Conservation (phyloP, 78 protist genomes). For the Diacronema lutheri region DNA sequence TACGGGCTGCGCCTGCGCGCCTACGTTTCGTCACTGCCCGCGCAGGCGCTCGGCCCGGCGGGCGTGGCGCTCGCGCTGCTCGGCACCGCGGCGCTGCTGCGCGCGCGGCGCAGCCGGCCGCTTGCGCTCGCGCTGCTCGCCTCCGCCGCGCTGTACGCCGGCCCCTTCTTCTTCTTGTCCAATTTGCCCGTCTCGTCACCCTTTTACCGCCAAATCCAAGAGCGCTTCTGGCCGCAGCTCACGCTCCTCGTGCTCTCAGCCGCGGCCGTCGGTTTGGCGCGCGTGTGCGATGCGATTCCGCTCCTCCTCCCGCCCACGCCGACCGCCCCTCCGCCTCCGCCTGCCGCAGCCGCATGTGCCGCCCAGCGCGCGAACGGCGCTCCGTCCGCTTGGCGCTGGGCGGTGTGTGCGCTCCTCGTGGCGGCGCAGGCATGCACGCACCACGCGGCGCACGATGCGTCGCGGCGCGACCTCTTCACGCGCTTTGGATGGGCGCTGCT, state of each 20-base stretch:
- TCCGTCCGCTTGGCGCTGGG: not conserved
- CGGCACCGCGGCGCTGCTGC: not conserved
- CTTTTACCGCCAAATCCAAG: not conserved
- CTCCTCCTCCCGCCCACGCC: no score
- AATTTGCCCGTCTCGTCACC: not conserved
- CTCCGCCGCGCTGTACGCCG: not conserved
- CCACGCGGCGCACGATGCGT: not conserved
- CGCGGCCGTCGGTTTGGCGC: not conserved
- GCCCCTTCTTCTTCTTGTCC: not conserved
- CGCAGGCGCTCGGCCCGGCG: not conserved
- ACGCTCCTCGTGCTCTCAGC: not conserved
- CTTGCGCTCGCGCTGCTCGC: not conserved
- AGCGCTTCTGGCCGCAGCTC: slow-evolving; percentile 16
- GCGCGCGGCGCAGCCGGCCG: not conserved
- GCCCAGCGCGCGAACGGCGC: not conserved
- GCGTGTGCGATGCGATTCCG: no score
- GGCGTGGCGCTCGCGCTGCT: no score
- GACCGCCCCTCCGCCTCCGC: no score
- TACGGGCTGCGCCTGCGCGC: not conserved
- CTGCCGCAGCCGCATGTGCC: not conserved
- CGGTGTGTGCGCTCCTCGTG: no score
- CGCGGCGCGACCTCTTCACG: not conserved
- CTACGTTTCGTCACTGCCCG: not conserved
- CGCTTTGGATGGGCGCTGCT: not conserved
- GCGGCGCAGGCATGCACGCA: no score